Evolutionary conservation across 2,329 filamentous ascomycete genomes (phyloP).

Genomic region (Karstenula rhodostoma): DNA sequence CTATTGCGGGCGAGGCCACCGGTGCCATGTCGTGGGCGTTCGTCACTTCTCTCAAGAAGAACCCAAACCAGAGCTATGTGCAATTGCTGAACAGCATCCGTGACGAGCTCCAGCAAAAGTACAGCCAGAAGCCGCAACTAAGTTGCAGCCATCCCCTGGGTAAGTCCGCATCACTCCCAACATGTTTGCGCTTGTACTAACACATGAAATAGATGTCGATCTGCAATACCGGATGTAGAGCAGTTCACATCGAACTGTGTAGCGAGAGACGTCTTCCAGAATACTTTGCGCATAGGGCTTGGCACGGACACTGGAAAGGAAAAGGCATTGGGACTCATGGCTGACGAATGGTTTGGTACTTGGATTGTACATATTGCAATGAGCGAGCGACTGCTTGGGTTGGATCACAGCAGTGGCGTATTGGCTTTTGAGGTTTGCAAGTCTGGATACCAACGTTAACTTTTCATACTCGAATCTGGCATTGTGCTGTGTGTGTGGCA

Average conservation of each 20-base stretch:
- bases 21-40: conserved; percentile 99
- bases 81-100: conserved; percentile 95
- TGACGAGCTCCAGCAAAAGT: conserved; percentile 85
- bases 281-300: background rate
- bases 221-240: conserved; percentile 56
- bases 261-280: background rate
- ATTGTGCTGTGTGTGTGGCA: background rate
- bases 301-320: background rate
- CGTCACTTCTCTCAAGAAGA: conserved; percentile 87
- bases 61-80: conserved; percentile 94
- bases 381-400: background rate
- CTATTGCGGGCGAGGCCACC: conserved; percentile 86
- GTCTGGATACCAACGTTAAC: background rate
- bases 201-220: conserved; percentile 48
- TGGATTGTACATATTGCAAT: conserved; percentile 14
- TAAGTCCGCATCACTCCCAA: conserved; percentile 57
- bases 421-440: background rate
- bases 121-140: conserved; percentile 93
- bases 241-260: background rate
- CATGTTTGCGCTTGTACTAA: background rate
- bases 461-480: background rate
- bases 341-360: conserved; percentile 7
- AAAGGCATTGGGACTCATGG: conserved; percentile 4
- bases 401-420: background rate
- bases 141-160: conserved; percentile 95